Conservation (phyloP, 2,329 filamentous ascomycete species). For the Neofusicoccum ribis region DNA sequence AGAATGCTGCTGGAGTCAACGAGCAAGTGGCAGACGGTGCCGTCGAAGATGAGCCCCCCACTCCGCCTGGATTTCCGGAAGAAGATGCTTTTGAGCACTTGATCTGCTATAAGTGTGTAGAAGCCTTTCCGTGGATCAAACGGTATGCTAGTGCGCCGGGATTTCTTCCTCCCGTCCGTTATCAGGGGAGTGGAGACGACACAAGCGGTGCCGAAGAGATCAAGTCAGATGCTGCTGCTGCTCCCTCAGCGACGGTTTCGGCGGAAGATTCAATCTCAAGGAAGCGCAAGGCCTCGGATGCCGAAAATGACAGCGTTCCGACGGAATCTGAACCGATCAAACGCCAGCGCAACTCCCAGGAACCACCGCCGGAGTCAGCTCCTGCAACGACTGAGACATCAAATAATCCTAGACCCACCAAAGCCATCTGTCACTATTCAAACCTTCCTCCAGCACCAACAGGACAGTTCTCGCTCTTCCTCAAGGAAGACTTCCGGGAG, state of each 20-base stretch:
- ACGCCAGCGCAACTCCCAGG: slow-evolving; percentile 19
- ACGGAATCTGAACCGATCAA: not conserved
- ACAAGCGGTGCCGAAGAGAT: not conserved
- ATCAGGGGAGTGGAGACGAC: slow-evolving; percentile 30
- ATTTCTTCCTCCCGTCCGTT: slow-evolving; percentile 74
- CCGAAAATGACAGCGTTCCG: not conserved
- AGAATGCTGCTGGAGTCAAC: slow-evolving; percentile 22
- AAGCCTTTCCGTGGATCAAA: slow-evolving; percentile 89
- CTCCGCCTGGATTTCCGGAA: slow-evolving; percentile 81
- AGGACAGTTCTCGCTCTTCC: slow-evolving; percentile 76
- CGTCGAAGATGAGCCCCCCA: slow-evolving; percentile 58
- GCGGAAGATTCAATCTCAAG: slow-evolving; percentile 26
- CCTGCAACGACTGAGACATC: slow-evolving; percentile 22
- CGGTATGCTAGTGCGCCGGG: slow-evolving; percentile 76
- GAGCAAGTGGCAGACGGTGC: slow-evolving; percentile 55
- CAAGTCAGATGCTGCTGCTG: not conserved
- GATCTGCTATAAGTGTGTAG: slow-evolving; percentile 91
- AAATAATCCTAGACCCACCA: slow-evolving; percentile 37
- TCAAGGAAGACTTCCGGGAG: slow-evolving; percentile 75
- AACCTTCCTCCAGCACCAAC: slow-evolving; percentile 45
- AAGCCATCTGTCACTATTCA: slow-evolving; percentile 28
- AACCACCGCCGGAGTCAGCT: slow-evolving; percentile 20
- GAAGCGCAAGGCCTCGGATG: slow-evolving; percentile 51
- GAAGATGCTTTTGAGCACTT: slow-evolving; percentile 90
- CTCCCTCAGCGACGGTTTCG: not conserved